Conservation (phyloP, 1,139 yeast genomes). For the Yamadazyma kanchanaburiensis region DNA sequence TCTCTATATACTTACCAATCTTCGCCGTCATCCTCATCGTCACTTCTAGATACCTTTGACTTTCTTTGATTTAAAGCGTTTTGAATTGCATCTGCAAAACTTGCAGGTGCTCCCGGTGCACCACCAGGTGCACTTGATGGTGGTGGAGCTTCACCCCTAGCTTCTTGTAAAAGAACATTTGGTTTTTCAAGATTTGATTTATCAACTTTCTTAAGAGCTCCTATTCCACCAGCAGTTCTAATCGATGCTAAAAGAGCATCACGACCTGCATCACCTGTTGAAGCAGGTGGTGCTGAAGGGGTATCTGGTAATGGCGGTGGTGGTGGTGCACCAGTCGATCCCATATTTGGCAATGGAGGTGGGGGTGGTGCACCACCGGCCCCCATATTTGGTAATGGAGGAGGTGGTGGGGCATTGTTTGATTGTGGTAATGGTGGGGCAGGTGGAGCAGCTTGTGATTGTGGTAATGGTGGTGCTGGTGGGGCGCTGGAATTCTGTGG, state of each 20-base stretch:
- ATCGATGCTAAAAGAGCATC: constrained; percentile 88
- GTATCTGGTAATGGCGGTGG: constrained; percentile 25
- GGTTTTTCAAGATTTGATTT: constrained; percentile 82
- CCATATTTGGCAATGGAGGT: constrained; percentile 25
- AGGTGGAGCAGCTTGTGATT: constrained; percentile 10
- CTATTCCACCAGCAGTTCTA: constrained; percentile 73
- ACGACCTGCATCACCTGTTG: constrained; percentile 49
- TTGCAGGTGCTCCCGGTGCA: constrained; percentile 43
- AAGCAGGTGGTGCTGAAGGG: constrained; percentile 19
- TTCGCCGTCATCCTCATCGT: constrained; percentile 76
- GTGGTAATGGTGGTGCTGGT: constrained; percentile 14
- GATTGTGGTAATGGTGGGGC: constrained; percentile 10
- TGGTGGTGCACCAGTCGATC: constrained; percentile 8
- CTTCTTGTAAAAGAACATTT: constrained; percentile 66
- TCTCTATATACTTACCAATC: constrained; percentile 20
- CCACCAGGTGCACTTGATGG: constrained; percentile 32
- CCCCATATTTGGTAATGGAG: constrained; percentile 10
- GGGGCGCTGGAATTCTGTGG: too few relatives aligned
- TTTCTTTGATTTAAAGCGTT: constrained; percentile 82
- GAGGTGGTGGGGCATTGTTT: constrained; percentile 16
- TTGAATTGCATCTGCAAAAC: constrained; percentile 83
- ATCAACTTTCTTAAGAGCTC: constrained; percentile 69
- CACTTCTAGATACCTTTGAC: constrained; percentile 77
- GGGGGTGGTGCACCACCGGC: constrained; percentile 27
- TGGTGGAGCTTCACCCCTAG: constrained; percentile 51